Conservation (phyloP, 345 rosid genomes). For the Tarenaya hassleriana region DNA sequence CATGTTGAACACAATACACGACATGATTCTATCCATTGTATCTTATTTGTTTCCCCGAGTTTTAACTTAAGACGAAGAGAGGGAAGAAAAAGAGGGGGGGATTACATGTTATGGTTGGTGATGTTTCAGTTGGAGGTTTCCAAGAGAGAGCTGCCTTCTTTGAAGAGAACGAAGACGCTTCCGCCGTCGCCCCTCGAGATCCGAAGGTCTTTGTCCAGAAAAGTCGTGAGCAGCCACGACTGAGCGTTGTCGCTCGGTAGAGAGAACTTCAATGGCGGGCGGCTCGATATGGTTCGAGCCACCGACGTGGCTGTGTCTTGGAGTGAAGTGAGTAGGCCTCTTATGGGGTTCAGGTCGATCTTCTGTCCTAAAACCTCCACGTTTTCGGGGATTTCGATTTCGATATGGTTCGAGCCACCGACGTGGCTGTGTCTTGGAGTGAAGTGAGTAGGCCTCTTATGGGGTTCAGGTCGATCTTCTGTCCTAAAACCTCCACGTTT, state of each 20-base stretch:
- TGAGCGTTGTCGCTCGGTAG: slow-evolving; percentile 57
- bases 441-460: slow-evolving; percentile 64
- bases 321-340: slow-evolving; percentile 58
- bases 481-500: slow-evolving; percentile 73
- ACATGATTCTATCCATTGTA: no score
- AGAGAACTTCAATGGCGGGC: slow-evolving; percentile 72
- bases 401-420: slow-evolving; percentile 78
- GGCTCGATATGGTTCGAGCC: slow-evolving; percentile 77
- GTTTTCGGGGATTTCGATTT: slow-evolving; percentile 67
- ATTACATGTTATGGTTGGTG: slow-evolving; percentile 16
- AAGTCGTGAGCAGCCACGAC: slow-evolving; percentile 87
- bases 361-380: slow-evolving; percentile 74
- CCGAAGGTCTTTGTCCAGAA: slow-evolving; percentile 66
- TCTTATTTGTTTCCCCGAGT: no score
- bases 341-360: slow-evolving; percentile 58
- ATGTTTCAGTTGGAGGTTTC: slow-evolving; percentile 28
- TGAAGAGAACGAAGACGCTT: slow-evolving; percentile 72
- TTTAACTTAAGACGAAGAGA: no score
- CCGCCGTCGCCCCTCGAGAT: slow-evolving; percentile 86
- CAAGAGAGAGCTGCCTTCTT: slow-evolving; percentile 74
- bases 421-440: slow-evolving; percentile 77
- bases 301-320: slow-evolving; percentile 80
- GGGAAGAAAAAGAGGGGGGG: no score
- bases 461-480: slow-evolving; percentile 65
- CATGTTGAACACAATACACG: no score